Evolutionary conservation across 1,284 basidiomycete species (phyloP), one percentile per base, ranked within the genome.

Genomic region (Wallemia hederae): DNA sequence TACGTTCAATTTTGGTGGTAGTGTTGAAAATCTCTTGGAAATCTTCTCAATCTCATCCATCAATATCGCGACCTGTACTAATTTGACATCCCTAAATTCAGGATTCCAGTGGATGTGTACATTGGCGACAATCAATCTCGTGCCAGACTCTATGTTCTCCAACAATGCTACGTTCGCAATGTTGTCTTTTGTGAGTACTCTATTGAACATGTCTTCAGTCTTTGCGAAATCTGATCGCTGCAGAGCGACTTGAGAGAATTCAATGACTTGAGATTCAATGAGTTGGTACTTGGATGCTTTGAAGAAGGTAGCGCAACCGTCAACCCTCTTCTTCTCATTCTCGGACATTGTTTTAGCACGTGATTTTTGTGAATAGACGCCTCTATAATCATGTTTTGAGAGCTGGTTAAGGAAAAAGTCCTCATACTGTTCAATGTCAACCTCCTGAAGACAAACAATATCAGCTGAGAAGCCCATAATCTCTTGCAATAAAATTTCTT

Each of bases 141-240:
- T 82, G 27, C 90, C 91, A 0, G 88, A 85, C 59, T 79, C 76
- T 63, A 78, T 80, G 72, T 85, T 84, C 74, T 98, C 94, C 67
- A 98, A 77, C 56, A 89, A 76, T 64, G 82, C 82, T 59, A 92
- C 76, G 63, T 91, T 80, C 34, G 88, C 90, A 65, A 98, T 88
- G 69, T 97, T 83, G 72, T 97, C 94, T 70, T 91, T 89, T 64
- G 85, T 85, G 69, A 96, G 80, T 62, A 98, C 89, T 60, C 94
- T 86, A 70, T 97, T 97, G 78, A 97, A 98, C 89, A 98, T 92
- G 73, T 97, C 92, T 68, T 98, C 90, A 2, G 91, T 94, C 75
- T 90, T 92, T 73, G 92, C 90, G 74, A 97, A 92, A 70, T 98
- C 92, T 55, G 83, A 79, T 59, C 89, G 82, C 68, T 89, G 84